Base-by-base conservation (phyloP, 202 grass and related monocot genomes). In the Dendrocalamus latiflorus region DNA sequence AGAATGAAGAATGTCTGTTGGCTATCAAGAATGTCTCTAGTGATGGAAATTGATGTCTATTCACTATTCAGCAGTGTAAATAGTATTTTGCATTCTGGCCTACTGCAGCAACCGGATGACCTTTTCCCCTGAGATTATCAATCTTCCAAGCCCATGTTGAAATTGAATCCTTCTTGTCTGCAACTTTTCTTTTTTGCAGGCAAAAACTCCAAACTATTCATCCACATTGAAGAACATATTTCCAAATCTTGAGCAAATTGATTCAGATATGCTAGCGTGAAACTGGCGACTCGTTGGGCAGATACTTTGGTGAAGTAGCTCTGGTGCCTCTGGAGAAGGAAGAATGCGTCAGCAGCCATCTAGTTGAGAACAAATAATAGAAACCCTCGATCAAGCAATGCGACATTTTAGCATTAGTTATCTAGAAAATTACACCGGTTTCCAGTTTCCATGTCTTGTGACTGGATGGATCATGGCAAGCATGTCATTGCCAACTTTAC, bases 221-320 rank as follows among this genome's bases (percentile, higher is more conserved):
- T 56, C 78, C 22, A 83, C 83, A 26, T 71, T 98, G 68, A 98
- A 83, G 89, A 80, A 26, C 71, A 77, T 81, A 74, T 98, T 95
- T 89, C 93, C 89, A 68, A 98, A 95, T 28, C 83, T 98, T 21
- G 90, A 95, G 70, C 95, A 98, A 66, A 78, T 98, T 24, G 95
- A 98, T 91, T 95, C 93, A 22, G 89, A 99, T 74, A 93, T 99
- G 68, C 67, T 94, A 57, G 66, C 93, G 55, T 97, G 76, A 94
- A 69, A 42, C 36, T 13, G 25, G 17, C 17, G 9, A 59, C 70
- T 53, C 21, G 1, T 48, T 66, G 4, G 43, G 54, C 45, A 72
- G 70, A 61, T 53, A 60, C 42, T 84, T 13, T 18, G 25, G 49
- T 9, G 28, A 68, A 82, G 14, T 26, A 47, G 54, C 61, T 48